Percentiles rank a stretch among this genome's conserved stretches.
Conservation (phyloP, 2,329 filamentous ascomycete species). For the Westerdykella aurantiaca region DNA sequence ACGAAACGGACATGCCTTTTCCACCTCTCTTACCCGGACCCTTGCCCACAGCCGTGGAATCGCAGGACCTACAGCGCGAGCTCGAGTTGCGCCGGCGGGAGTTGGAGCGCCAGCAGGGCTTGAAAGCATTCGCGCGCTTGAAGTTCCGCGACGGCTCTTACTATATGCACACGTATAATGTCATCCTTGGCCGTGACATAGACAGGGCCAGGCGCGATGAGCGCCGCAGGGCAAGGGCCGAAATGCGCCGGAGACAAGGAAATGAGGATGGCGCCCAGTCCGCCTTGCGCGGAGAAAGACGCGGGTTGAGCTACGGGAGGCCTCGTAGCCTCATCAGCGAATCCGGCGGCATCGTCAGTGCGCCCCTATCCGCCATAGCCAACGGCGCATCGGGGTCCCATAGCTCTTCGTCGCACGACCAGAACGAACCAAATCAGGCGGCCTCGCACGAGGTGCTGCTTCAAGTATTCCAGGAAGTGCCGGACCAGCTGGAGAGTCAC, state of each 20-base stretch:
- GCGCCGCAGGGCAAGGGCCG: conserved; percentile 42
- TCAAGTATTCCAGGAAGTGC: conserved; percentile 31
- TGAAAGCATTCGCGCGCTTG: conserved; percentile 60
- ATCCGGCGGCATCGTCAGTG: conserved; percentile 58
- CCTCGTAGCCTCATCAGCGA: conserved; percentile 60
- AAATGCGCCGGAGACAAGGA: conserved; percentile 21
- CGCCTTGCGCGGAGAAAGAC: conserved; percentile 35
- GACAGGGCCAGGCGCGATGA: conserved; percentile 43
- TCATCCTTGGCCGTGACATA: conserved; percentile 68
- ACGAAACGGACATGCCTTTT: no score
- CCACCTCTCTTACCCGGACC: no score
- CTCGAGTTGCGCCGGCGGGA: no score
- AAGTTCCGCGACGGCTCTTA: conserved; percentile 71
- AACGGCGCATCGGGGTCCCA: conserved; percentile 45
- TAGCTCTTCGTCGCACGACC: conserved; percentile 41
- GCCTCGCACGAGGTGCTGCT: conserved; percentile 33
- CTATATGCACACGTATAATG: conserved; percentile 69
- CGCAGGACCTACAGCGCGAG: no score
- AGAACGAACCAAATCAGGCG: conserved; percentile 27
- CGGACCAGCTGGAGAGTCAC: conserved; percentile 52
- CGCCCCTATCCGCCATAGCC: conserved; percentile 28
- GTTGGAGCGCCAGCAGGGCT: conserved; percentile 26
- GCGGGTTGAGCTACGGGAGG: conserved; percentile 48
- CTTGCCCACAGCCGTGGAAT: no score
- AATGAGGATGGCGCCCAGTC: conserved; percentile 21